These are phyloP conservation scores for Limnanthes douglasii DNA, from an alignment of 345 rosid species.

Conservation along the genomic window DNA sequence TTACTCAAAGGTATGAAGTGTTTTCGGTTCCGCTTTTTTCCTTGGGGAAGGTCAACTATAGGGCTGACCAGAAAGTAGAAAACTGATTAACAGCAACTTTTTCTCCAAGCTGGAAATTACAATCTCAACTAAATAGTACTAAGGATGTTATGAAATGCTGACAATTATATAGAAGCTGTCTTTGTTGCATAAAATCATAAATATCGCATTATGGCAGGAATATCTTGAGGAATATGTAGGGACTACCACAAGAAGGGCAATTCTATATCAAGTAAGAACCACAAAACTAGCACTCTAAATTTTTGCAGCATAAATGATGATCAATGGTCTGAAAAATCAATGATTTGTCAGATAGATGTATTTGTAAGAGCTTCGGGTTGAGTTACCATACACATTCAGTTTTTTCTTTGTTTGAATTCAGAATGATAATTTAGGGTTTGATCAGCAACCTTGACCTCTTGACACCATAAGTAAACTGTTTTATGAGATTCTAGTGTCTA, in stretches of 20 bases:
- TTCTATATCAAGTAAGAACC: constrained; percentile 56
- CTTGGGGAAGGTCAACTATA: background rate
- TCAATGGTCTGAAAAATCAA: no score
- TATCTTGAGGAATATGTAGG: constrained; percentile 72
- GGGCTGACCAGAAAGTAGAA: background rate
- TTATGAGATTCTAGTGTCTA: no score
- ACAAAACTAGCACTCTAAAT: background rate
- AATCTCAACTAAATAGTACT: no score
- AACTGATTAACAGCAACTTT: background rate
- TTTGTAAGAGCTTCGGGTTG: no score
- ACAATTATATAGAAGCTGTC: no score
- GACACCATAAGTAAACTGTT: no score
- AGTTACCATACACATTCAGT: no score
- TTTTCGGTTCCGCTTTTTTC: background rate
- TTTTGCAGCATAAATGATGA: constrained; percentile 1
- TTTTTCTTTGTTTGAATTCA: no score
- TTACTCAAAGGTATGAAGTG: constrained; percentile 45
- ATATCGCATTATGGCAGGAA: constrained; percentile 10
- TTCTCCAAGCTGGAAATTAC: background rate
- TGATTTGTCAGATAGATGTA: no score
- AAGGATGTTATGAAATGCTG: no score
- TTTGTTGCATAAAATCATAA: background rate
- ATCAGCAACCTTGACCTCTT: no score
- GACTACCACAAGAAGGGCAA: constrained; percentile 38
- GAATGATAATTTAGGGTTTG: no score